Evolutionary conservation across 1,284 basidiomycete genomes (phyloP).

Genomic region (Ustilago loliicola): DNA sequence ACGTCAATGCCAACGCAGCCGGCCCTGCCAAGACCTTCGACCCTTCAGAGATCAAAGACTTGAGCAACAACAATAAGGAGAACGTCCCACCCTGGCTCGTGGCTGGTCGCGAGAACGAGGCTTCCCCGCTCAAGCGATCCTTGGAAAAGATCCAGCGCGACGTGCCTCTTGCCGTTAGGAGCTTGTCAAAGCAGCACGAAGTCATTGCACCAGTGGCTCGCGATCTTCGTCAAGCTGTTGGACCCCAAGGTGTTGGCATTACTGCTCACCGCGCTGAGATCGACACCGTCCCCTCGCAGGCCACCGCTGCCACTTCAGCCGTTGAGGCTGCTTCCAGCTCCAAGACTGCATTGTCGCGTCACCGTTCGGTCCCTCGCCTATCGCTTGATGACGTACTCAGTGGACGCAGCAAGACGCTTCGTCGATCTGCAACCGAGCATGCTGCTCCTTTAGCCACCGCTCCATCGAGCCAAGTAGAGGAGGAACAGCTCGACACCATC

Average conservation of each 20-base stretch:
- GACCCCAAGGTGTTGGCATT: constrained; percentile 40
- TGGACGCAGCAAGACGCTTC: constrained; percentile 35
- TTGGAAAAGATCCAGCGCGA: constrained; percentile 37
- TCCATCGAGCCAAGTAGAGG: constrained; percentile 38
- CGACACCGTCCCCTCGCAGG: constrained; percentile 7
- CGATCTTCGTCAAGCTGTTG: constrained; percentile 37
- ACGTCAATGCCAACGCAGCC: constrained; percentile 23
- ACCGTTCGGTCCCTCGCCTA: constrained; percentile 40
- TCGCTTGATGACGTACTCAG: constrained; percentile 50
- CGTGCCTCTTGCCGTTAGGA: constrained; percentile 11
- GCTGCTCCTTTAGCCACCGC: constrained; percentile 3
- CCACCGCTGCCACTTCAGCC: neutral
- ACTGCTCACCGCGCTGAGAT: constrained; percentile 21
- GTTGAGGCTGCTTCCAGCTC: constrained; percentile 10
- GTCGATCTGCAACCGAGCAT: constrained; percentile 42
- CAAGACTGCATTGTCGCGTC: constrained; percentile 32
- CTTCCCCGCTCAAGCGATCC: constrained; percentile 11
- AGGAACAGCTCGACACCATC: constrained; percentile 48
- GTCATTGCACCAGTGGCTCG: constrained; percentile 13
- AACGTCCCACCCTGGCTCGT: constrained; percentile 53
- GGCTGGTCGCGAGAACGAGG: constrained; percentile 2
- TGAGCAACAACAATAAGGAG: constrained; percentile 51
- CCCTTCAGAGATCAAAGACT: constrained; percentile 27
- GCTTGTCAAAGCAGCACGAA: constrained; percentile 12
- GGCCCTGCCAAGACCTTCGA: constrained; percentile 18